Base-by-base conservation (phyloP, 352 stramenopile species). In the Phytophthora aleatoria region DNA sequence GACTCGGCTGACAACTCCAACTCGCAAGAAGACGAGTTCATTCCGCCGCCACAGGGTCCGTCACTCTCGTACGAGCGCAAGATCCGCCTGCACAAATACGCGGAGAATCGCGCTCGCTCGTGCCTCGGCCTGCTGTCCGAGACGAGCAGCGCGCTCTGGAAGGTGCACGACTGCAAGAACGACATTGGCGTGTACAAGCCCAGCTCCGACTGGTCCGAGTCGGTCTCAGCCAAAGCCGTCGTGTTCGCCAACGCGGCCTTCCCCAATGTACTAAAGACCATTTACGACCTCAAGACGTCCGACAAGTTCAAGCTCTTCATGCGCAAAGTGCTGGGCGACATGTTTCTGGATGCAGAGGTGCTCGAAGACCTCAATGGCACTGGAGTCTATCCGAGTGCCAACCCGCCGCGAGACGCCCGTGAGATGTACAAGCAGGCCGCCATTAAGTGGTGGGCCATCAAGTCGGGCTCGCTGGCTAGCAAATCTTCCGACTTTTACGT, bases 361-460 rank as follows among this genome's bases (percentile, higher is more conserved):
- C 73, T 96, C 3, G 87, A 94, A 52, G 85, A 92, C 57, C 70
- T 94, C 13, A 92, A 92, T 31, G 83, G 81, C 31, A 94, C 83
- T 8, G 85, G 85, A 41, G 70, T 89, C n/a, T 94, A 92, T 56
- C 76, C 83, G 13, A 91, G 77, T 59, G 81, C 83, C 10, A 94
- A 87, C 49, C 83, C 81, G 10, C 76, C 81, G 12, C 75, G 76
- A 24, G 83, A 93, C n/a, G 71, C 74, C 2, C 79, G 81, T 11
- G 83, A 92, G 49, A 75, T 90, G 64, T 93, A 93, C 80, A 96
- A 96, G 74, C 87, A 94, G 51, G 84, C 85, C 3, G 71, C 85
- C 30, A 93, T 96, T 69, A 96, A 96, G 74, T 96, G 87, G 87
- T 96, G 85, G 84, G 85, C 87, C 20, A 85, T 93, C 64, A 93